Conservation (phyloP, 108 stramenopile genomes). For the Cyclostephanos tholiformis region DNA sequence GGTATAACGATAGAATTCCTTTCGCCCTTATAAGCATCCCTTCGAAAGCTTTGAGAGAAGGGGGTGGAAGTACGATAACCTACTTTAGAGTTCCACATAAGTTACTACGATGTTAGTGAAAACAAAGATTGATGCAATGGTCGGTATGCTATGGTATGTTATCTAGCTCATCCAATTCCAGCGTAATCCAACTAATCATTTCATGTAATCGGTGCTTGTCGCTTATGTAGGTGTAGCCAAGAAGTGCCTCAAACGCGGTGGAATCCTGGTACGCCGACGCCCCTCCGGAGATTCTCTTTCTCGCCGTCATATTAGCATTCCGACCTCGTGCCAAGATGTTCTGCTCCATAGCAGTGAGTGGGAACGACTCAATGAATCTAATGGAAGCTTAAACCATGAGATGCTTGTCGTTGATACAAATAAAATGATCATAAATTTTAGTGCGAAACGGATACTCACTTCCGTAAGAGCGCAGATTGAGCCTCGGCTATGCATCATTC, state of each 20-base stretch:
- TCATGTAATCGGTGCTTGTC: slow-evolving; percentile 65
- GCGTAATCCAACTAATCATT: slow-evolving; percentile 59
- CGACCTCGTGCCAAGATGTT: slow-evolving; percentile 73
- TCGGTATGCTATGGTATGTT: background rate
- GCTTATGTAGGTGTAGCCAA: slow-evolving; percentile 79
- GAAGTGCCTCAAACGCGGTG: slow-evolving; percentile 81
- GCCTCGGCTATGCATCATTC: slow-evolving; percentile 63
- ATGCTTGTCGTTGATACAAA: background rate
- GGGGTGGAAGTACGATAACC: slow-evolving; percentile 18
- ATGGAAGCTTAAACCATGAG: background rate
- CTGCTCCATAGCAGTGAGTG: slow-evolving; percentile 60
- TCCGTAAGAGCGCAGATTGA: slow-evolving; percentile 66
- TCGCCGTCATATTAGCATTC: slow-evolving; percentile 60
- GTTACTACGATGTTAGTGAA: background rate
- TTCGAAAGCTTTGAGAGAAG: slow-evolving; percentile 24
- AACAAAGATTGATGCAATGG: background rate
- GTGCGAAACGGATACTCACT: slow-evolving; percentile 14
- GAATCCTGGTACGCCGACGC: slow-evolving; percentile 82
- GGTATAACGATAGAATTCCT: background rate
- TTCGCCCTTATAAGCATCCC: slow-evolving; percentile 16
- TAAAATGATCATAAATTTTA: background rate
- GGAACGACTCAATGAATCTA: slow-evolving; percentile 53
- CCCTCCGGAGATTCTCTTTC: slow-evolving; percentile 46
- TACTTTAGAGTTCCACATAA: slow-evolving; percentile 1
- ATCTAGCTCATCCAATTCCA: slow-evolving; percentile 42